Evolutionary conservation across 2,329 filamentous ascomycete species (phyloP).

Genomic region (Diplodia mutila): DNA sequence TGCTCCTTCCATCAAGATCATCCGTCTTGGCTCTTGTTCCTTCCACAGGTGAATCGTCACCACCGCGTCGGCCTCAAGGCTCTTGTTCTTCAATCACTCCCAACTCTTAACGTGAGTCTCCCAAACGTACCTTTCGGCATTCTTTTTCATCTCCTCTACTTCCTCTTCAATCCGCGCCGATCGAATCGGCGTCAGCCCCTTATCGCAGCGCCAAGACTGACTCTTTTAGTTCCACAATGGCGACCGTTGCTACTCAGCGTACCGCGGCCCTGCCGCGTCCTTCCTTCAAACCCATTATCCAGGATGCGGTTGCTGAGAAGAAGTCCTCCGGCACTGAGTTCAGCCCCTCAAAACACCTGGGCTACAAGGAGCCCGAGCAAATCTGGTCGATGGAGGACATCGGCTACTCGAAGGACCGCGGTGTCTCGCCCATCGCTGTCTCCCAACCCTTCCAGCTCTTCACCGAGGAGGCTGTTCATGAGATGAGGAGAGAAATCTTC

Average conservation of each 20-base stretch:
- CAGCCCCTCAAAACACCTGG: conserved; percentile 59
- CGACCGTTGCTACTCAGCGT: conserved; percentile 37
- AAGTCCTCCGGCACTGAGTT: conserved; percentile 46
- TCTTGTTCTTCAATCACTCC: neutral
- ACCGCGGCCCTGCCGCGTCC: conserved; percentile 36
- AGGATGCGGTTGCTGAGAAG: conserved; percentile 29
- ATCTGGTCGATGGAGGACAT: conserved; percentile 66
- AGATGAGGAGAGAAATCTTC: conserved; percentile 67
- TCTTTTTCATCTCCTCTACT: neutral
- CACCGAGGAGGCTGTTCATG: conserved; percentile 61
- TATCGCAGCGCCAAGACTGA: conserved; percentile 8
- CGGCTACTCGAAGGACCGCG: conserved; percentile 57
- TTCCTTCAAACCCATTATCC: conserved; percentile 41
- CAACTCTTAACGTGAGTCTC: neutral
- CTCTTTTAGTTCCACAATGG: conserved; percentile 30
- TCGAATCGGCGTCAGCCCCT: neutral
- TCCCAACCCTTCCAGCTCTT: conserved; percentile 69
- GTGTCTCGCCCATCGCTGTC: conserved; percentile 65
- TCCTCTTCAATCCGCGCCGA: neutral
- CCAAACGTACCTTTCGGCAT: neutral
- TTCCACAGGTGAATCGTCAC: neutral
- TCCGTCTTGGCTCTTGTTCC: conserved; percentile 8
- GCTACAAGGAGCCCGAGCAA: conserved; percentile 55
- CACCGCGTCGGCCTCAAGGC: neutral
- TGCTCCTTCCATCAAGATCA: neutral